Evolutionary conservation across 148 eudicot genomes (phyloP), one percentile per base, ranked within the genome.

Genomic region (Chenopodium album): DNA sequence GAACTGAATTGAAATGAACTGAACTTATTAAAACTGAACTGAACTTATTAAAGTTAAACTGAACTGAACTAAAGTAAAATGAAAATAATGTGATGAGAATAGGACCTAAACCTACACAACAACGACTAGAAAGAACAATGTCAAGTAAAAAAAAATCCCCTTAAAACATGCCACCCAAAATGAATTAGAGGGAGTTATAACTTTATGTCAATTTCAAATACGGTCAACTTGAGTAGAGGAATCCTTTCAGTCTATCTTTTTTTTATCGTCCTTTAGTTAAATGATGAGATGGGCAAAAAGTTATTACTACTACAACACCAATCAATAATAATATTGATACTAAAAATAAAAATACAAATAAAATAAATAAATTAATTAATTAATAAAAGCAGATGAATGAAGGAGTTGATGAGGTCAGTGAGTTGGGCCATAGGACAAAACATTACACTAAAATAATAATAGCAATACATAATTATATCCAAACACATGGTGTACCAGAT

Each of bases 401-500:
- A 22, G n/a, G 11, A 75, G 59, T 31, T 52, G 70, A 62, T 41
- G 68, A 60, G 69, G 23, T 46, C 59, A 47, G 9, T 47, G 52
- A 76, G 26, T 54, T 56, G 78, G 78, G 22, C 63, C 65, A 54
- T 20, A 71, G 26, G 75, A 71, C 75, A 71, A 44, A 71, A 71
- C 75, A 71, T 71, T 37, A 22, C 54, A 73, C 12, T 46, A 73
- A 46, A 37, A 72, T 44, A 72, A 72, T 37, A 37, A 50, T 29
- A 59, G 46, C 71, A 80, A 69, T 82, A 69, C 80, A 82, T 82
- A 76, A 82, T 82, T 76, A 82, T 76, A 82, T 82, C 80, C 60
- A 70, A 82, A 82, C 80, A 82, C 84, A 82, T 82, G 84, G 76
- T 76, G 80, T 82, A 82, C 76, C 80, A 82, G 84, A 75, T 50